These are phyloP conservation scores for Hypomyces perniciosus DNA, from an alignment of 2,329 filamentous ascomycete species.

Conservation along the genomic window DNA sequence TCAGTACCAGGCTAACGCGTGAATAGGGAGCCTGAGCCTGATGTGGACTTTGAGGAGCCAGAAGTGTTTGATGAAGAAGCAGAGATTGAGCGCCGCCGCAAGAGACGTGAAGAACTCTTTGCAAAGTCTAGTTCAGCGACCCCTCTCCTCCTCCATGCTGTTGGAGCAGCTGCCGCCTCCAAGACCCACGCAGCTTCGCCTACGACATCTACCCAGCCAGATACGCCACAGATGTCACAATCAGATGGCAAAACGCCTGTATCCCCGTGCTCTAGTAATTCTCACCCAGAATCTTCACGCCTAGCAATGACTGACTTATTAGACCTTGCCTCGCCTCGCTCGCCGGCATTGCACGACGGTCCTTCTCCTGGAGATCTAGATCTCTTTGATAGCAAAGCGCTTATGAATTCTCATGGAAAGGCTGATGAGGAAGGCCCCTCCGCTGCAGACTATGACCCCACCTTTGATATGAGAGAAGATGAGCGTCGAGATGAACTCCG, in stretches of 20 bases:
- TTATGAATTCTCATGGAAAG: constrained; percentile 55
- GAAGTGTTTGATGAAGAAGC: constrained; percentile 72
- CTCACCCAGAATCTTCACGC: neutral
- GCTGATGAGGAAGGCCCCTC: constrained; percentile 66
- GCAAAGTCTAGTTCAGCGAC: constrained; percentile 73
- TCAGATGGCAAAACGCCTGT: constrained; percentile 32
- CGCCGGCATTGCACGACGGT: constrained; percentile 42
- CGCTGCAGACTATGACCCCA: constrained; percentile 91
- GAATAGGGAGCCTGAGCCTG: constrained; percentile 25
- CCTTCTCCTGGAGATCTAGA: constrained; percentile 55
- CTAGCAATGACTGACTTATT: constrained; percentile 21
- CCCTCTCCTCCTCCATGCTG: constrained; percentile 68
- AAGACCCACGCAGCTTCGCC: constrained; percentile 48
- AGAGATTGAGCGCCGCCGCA: constrained; percentile 78
- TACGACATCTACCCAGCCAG: constrained; percentile 42
- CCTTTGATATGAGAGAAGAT: constrained; percentile 81
- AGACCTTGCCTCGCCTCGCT: constrained; percentile 37
- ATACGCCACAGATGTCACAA: constrained; percentile 32
- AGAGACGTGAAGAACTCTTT: constrained; percentile 76
- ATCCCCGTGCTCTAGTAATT: constrained; percentile 45
- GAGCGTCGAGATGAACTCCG: constrained; percentile 62
- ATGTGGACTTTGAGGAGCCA: constrained; percentile 46
- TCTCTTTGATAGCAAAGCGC: constrained; percentile 59
- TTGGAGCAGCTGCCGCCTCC: constrained; percentile 56
- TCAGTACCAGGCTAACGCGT: constrained; percentile 13